phyloP scores from a whole-genome alignment of 2,329 filamentous ascomycete genomes.

The Talaromyces sp. region DNA sequence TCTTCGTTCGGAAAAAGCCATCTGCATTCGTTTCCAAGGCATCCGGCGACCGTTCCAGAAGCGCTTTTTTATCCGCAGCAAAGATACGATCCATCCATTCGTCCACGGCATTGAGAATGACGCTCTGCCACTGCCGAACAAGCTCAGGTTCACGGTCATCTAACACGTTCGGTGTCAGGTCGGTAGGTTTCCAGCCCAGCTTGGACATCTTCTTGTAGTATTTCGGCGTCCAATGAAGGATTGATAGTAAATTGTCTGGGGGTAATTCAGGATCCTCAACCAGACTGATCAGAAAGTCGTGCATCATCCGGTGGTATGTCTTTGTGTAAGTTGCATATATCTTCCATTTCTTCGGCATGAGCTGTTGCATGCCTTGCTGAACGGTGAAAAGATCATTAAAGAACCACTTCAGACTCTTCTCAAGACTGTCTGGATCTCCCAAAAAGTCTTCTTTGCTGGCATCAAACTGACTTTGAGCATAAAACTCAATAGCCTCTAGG shows the following conservation, averaged over 20 bases:
- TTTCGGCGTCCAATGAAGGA: conserved; percentile 92
- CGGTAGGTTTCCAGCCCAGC: conserved; percentile 72
- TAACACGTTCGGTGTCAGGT: conserved; percentile 81
- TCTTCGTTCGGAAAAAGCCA: conserved; percentile 88
- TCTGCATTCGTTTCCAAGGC: conserved; percentile 85
- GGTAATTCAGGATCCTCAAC: conserved; percentile 83
- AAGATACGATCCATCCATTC: conserved; percentile 98
- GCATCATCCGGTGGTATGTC: conserved; percentile 93
- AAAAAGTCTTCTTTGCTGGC: conserved; percentile 72
- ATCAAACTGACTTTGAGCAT: conserved; percentile 72
- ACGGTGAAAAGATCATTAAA: conserved; percentile 97
- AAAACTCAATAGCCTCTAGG: conserved; percentile 71
- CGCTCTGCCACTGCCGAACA: conserved; percentile 86
- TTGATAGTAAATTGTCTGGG: conserved; percentile 82
- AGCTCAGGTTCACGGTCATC: conserved; percentile 88
- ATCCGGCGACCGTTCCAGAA: conserved; percentile 73
- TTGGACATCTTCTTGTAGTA: conserved; percentile 97
- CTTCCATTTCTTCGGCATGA: conserved; percentile 96
- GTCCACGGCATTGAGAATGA: conserved; percentile 93
- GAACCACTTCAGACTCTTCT: conserved; percentile 91
- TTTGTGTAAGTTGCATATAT: conserved; percentile 86
- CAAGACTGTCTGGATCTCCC: conserved; percentile 76
- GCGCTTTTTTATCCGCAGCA: conserved; percentile 74
- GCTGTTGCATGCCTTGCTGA: conserved; percentile 82
- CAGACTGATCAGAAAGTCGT: conserved; percentile 80